These are phyloP conservation scores for Hypoxylon intermedium DNA, from an alignment of 495 filamentous ascomycete genomes.

Conservation along the genomic window DNA sequence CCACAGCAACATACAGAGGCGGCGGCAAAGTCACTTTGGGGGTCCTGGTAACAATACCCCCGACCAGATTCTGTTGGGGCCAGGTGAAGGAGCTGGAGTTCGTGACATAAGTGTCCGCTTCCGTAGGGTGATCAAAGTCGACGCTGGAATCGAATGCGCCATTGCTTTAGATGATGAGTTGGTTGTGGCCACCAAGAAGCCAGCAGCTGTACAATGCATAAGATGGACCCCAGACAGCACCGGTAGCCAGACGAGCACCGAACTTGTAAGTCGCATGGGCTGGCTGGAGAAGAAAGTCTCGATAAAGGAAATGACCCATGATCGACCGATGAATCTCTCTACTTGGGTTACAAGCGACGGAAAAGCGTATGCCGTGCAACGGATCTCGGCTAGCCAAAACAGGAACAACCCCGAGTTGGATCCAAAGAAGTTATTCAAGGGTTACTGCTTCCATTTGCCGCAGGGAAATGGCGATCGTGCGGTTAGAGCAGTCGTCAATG, in stretches of 20 bases:
- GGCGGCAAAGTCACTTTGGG: constrained; percentile 74
- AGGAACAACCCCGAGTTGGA: constrained; percentile 44
- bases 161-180: constrained; percentile 92
- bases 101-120: constrained; percentile 88
- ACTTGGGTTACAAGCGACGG: constrained; percentile 94
- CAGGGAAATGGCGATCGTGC: constrained; percentile 65
- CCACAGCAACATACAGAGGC: constrained; percentile 69
- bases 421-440: constrained; percentile 77
- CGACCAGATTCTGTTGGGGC: constrained; percentile 64
- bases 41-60: constrained; percentile 61
- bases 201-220: constrained; percentile 94
- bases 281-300: constrained; percentile 80
- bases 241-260: constrained; percentile 86
- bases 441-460: constrained; percentile 88
- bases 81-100: constrained; percentile 79
- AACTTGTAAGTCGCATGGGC: constrained; percentile 84
- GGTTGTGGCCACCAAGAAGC: constrained; percentile 90
- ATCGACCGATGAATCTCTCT: constrained; percentile 94
- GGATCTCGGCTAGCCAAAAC: constrained; percentile 45
- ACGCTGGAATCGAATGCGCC: constrained; percentile 89
- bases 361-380: constrained; percentile 90
- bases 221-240: constrained; percentile 85
- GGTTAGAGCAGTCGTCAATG: constrained; percentile 82
- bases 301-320: constrained; percentile 89
- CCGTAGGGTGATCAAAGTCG: constrained; percentile 97